A percentile compares a stretch with the other conserved stretches of the same genome.
phyloP scores from a whole-genome alignment of 2,329 filamentous ascomycete genomes.

The Fusarium anguioides region DNA sequence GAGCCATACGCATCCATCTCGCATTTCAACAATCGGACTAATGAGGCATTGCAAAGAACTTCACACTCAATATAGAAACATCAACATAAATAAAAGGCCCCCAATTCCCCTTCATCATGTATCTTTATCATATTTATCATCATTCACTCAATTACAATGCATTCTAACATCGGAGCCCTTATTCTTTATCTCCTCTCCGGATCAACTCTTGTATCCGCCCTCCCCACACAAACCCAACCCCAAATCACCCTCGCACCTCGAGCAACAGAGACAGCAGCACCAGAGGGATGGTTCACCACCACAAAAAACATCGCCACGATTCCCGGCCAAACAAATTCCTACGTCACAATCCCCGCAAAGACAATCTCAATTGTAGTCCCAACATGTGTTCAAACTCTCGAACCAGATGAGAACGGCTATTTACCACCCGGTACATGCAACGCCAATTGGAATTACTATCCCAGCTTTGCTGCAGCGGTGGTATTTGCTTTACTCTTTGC shows the following conservation, averaged over 20 bases:
- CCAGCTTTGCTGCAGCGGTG: constrained; percentile 47
- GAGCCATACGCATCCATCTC: constrained; percentile 13
- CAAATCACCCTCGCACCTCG: constrained; percentile 17
- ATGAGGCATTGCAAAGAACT: constrained; percentile 15
- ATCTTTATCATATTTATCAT: not conserved
- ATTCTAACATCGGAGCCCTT: constrained; percentile 17
- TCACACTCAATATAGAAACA: not conserved
- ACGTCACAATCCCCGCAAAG: constrained; percentile 44
- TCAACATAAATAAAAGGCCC: constrained; percentile 9
- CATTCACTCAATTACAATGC: constrained; percentile 17
- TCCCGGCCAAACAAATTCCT: constrained; percentile 27
- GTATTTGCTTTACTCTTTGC: constrained; percentile 47
- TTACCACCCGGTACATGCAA: constrained; percentile 48
- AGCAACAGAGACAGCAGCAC: constrained; percentile 20
- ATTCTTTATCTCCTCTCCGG: constrained; percentile 31
- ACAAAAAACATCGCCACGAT: constrained; percentile 44
- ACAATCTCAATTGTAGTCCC: constrained; percentile 49
- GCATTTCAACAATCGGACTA: constrained; percentile 10
- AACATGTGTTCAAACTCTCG: constrained; percentile 52
- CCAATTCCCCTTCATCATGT: not conserved
- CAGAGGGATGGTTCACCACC: constrained; percentile 42
- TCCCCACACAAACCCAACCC: constrained; percentile 23
- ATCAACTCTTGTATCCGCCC: not conserved
- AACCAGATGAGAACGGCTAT: constrained; percentile 50
- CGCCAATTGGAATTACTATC: constrained; percentile 50